Evolutionary conservation across 2,329 filamentous ascomycete genomes (phyloP), one percentile per base, ranked within the genome.

Genomic region (Penicillium sp.): DNA sequence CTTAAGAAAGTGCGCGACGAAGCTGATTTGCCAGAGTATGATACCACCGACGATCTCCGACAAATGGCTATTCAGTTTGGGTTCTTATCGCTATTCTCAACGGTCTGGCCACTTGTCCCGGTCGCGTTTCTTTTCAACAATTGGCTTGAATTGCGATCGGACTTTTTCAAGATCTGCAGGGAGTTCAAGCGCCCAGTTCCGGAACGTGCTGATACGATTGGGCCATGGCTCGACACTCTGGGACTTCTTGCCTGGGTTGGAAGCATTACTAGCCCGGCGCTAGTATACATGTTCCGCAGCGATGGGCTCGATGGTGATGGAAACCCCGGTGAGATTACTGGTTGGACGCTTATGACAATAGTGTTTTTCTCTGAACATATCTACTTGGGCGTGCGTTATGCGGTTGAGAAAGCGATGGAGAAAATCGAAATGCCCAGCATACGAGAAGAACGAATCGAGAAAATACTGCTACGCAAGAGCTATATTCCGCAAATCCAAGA

Each of bases 51-150:
- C 21, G 94, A 99, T 69, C 88, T 97, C 61, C 85, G 94, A 42
- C 94, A 99, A 74, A 97, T 97, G 92, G 85, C 91, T 23, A 86
- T 96, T 63, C 90, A 95, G 64, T 91, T 83, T 78, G 91, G 92
- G 40, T 97, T 97, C 71, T 80, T 99, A 1, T 88, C 90, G 0
- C 82, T 99, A 16, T 99, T 97, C 75, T 95, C 90, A 0, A 90
- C 94, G 3, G 85, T 96, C 55, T 99, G 94, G 94, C 94, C 94
- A 0, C 78, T 97, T 21, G 92, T 93, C 0, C 88, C 89, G 1
- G 82, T 91, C 56, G 94, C 89, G 1, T 99, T 97, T 77, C 78
- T 97, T 23, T 79, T 95, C 75, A 99, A 97, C 75, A 95, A 99
- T 75, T 97, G 93, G 91, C 77, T 99, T 56, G 94, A 99, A 71